Conservation (phyloP, 257 asterid species). For the Nicotiana benthamiana region DNA sequence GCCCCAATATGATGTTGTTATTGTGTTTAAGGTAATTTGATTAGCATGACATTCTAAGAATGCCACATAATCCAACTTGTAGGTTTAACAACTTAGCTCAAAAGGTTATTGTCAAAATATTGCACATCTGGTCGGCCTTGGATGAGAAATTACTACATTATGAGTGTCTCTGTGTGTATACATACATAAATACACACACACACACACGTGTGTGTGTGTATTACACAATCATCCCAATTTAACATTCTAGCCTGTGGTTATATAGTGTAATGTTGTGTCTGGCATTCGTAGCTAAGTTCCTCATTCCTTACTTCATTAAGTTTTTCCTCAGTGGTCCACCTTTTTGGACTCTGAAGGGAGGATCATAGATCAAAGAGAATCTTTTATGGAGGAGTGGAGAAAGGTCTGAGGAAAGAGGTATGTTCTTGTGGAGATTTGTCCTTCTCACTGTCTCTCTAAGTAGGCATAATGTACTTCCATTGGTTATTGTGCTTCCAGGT, state of each 20-base stretch:
- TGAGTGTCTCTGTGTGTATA: neutral
- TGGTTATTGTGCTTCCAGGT: conserved; percentile 38
- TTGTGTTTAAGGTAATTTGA: neutral
- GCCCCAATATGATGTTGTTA: neutral
- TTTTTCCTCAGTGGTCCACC: conserved; percentile 62
- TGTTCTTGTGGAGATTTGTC: conserved; percentile 5
- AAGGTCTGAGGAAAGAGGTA: conserved; percentile 72
- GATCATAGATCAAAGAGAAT: conserved; percentile 68
- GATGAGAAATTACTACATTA: neutral
- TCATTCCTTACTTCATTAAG: neutral
- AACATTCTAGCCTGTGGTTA: neutral
- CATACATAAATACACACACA: too few species aligned
- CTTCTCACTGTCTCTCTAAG: neutral
- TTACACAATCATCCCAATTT: neutral
- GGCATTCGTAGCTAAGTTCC: neutral
- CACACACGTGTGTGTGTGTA: neutral
- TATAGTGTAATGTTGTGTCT: neutral
- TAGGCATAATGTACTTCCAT: neutral
- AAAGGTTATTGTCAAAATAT: neutral
- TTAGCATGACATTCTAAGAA: neutral
- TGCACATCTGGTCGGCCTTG: neutral
- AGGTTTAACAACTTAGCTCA: neutral
- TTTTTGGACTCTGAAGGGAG: conserved; percentile 94
- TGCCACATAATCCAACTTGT: neutral
- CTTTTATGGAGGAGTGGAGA: conserved; percentile 90